Evolutionary conservation across 2,329 filamentous ascomycete genomes (phyloP), one percentile per base, ranked within the genome.

Genomic region (Aspergillus ibericus): DNA sequence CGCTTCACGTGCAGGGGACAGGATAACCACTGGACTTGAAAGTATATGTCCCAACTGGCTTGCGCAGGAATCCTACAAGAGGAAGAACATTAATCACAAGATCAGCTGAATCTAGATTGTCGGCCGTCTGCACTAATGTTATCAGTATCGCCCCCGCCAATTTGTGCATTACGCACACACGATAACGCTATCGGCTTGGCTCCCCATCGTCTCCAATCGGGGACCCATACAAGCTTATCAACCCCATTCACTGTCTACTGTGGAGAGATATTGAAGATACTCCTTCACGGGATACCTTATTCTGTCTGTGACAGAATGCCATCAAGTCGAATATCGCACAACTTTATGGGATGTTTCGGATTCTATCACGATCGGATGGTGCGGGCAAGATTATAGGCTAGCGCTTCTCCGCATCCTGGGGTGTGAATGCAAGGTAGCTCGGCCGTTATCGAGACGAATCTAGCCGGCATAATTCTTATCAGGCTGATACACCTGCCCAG

Each of bases 371-470:
- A 7, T 32, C n/a, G 13, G 7, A 16, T 12, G 15, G 27, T 9
- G 15, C 13, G 15, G 12, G 22, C 15, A 42, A 22, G 9, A 53
- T 53, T 38, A 53, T 18, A 32, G 22, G 35, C 51, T 42, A 18
- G 38, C 48, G 40, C n/a, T 29, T 48, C 44, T 48, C 25, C 25
- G 44, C 44, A 48, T 32, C 10, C 27, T 25, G 44, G 42, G 22
- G 20, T 9, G 15, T 47, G 42, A 27, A 29, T 48, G 44, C 25
- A 16, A 16, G 27, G 25, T 48, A 32, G 4, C 44, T 48, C 38
- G 51, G 51, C 51, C 40, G 38, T 44, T 53, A 53, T 53, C 51
- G 32, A 20, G 51, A 53, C 44, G 32, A 15, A 34, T 22, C 18
- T 2, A 2, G 9, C 18, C 15, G 22, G 27, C 25, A 48, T 36